Evolutionary conservation across 1,284 basidiomycete species (phyloP), one percentile per base, ranked within the genome.

Genomic region (Pseudozyma sp.): DNA sequence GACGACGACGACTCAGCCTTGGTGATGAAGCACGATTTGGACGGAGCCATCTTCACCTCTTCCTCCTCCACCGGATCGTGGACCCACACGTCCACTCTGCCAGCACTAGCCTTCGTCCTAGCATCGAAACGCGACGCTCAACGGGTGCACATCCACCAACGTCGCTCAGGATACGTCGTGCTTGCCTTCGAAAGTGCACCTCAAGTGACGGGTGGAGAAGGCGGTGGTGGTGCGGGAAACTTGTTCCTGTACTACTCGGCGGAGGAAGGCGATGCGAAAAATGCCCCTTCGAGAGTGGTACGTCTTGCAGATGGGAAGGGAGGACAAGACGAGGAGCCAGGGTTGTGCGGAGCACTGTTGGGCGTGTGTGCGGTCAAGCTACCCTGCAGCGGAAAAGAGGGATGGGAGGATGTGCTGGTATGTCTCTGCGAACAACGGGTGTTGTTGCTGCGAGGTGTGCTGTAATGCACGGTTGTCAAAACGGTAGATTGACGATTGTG

Each of bases 81-180:
- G 95, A 86, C 75, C 43, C 95, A 98, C 83, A 84, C 85, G 1
- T 87, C 89, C 10, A 97, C 94, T 0, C 93, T 90, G 82, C 91
- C 93, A 5, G 96, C 94, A 0, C 88, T 99, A 5, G 89, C 93
- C 1, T 99, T 97, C 81, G 96, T 98, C 17, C 88, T 99, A 33
- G 94, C 94, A 1, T 95, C 94, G 5, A 99, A 99, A 84, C 63
- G 75, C 1, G 81, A 82, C 53, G 79, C 79, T 34, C 75, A 78
- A 43, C 75, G 75, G 6, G 70, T 81, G n/a, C 73, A 79, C 43
- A 43, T 77, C 17, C 43, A 75, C 19, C 47, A 60, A 13, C 51
- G 52, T 30, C 47, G 13, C 24, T 35, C 31, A 44, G 45, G 49
- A 29, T 75, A 66, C 16, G 71, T 52, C 1, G 67, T 67, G 10